Base-by-base conservation (phyloP, 345 rosid species). In the Erucastrum elatum region DNA sequence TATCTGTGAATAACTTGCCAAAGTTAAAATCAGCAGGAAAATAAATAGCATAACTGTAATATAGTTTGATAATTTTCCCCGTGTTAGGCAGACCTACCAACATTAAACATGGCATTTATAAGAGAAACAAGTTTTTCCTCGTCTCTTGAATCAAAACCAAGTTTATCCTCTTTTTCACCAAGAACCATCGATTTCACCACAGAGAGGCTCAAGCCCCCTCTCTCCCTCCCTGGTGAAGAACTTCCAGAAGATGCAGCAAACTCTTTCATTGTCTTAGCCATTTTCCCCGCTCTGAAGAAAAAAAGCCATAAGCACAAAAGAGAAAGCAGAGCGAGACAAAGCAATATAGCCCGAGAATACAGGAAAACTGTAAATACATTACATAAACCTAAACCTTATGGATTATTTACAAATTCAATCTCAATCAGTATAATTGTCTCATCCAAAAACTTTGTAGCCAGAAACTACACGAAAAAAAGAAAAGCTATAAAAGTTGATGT, bases 111-210 rank as follows among this genome's bases (percentile, higher is more conserved):
- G 15, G 84, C 74, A 35, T 70, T 71, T 67, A 90, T 71, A 84
- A 95, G 80, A 74, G 85, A 85, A 66, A 75, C 44, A 77, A 91
- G 84, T 77, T 85, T 89, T 64, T 90, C 96, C 74, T 93, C 89
- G 70, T 88, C 89, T 74, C 85, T 91, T 80, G 83, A 85, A 79
- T 86, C 86, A 35, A 89, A 84, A 25, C 81, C 78, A 76, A 84
- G 74, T 63, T 88, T 92, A 66, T 89, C 96, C 74, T 91, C 99
- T 83, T 90, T 95, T 73, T 93, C 99, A 81, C 97, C 94, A 84
- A 87, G 90, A 77, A 95, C 96, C 68, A 95, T 84, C 16, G 92
- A 93, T 87, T 86, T 95, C 81, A 95, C 90, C 3, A 90, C 98
- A 68, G 93, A 91, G 71, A 95, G 89, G 82, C 91, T 90, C 86